Conservation (phyloP, 176 grass and related monocot species). For the Rhynchospora tenuis region DNA sequence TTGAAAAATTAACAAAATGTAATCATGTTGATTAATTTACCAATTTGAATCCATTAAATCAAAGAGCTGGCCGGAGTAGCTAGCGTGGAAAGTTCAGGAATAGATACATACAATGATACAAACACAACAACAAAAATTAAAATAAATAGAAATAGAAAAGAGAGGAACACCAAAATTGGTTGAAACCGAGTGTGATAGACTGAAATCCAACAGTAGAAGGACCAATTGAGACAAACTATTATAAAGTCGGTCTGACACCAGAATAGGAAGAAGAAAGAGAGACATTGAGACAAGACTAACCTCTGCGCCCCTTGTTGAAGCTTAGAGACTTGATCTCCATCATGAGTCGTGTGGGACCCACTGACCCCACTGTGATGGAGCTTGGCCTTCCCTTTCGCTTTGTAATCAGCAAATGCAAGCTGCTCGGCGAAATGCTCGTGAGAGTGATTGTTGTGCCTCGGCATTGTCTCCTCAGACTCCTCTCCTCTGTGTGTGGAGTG, state of each 20-base stretch:
- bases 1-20: background rate
- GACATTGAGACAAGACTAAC: background rate
- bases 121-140: background rate
- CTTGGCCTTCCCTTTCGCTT: too few species aligned
- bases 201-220: background rate
- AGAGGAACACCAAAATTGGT: background rate
- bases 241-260: background rate
- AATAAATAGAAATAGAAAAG: background rate
- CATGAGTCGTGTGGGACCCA: too few species aligned
- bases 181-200: too few species aligned
- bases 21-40: background rate
- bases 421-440: too few species aligned
- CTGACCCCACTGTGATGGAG: too few species aligned
- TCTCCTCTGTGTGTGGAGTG: too few species aligned
- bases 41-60: background rate
- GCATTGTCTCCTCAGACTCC: too few species aligned
- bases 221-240: background rate
- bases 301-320: background rate
- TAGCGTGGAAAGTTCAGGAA: background rate
- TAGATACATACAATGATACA: background rate
- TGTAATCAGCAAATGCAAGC: too few species aligned
- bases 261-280: background rate
- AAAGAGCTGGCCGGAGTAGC: too few species aligned
- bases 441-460: too few species aligned
- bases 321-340: background rate